Base-by-base conservation (phyloP, 352 stramenopile genomes). In the Phytophthora sp. region DNA sequence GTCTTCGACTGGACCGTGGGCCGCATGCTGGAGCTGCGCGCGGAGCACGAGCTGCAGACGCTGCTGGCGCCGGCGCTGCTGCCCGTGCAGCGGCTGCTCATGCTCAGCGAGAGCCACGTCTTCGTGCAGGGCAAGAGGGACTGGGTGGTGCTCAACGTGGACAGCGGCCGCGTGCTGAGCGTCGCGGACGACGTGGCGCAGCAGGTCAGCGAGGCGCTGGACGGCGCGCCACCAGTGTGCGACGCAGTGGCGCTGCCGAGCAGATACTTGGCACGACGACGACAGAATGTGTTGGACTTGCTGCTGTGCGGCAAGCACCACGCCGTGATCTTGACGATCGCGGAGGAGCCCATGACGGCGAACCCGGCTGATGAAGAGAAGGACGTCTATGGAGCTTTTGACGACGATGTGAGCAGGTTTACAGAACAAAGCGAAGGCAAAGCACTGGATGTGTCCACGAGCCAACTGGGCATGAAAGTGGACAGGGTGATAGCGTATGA, bases 1-100 rank as follows among this genome's bases (percentile, higher is more conserved):
- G 75, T 92, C 26, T 91, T 81, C 53, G 84, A 95, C 71, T 93
- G 86, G 84, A 93, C 76, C 1, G 70, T 74, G 23, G 84, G 79
- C 44, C 55, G 71, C 17, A 48, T 69, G 23, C 67, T 93, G 23
- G 72, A 87, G 35, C 39, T 80, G 8, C 82, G 86, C 7, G 66
- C 66, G 8, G 72, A 87, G 57, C 82, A 91, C 50, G 82, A 93
- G 8, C 46, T 94, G n/a, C 43, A 62, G 46, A 45, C 56, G 18
- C 21, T 79, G 43, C 53, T 63, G 23, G n/a, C n/a, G n/a, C 53
- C 50, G 41, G 62, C 21, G 24, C 50, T 59, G 24, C 52, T 83
- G 15, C 77, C 74, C 0, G 74, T 89, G 10, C 76, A 83, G 30
- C 72, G 87, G 31, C 61, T 94, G 20, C 43, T 92, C 10, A 11